These are phyloP conservation scores for Yarrowia phangngaensis DNA, from an alignment of 805 yeast species.

Conservation along the genomic window DNA sequence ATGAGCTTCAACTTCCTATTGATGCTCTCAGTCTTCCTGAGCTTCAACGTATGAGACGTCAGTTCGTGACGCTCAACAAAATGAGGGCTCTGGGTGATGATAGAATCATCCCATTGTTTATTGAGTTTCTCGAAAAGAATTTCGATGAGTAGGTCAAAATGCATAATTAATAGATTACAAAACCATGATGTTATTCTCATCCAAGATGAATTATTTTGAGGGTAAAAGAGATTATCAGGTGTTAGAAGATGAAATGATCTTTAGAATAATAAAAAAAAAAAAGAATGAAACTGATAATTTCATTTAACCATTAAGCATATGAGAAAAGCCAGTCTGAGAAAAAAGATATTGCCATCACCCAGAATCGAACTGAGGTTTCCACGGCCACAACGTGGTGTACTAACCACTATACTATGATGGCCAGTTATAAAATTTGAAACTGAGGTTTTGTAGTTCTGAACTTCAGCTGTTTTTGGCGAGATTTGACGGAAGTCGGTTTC, in stretches of 20 bases:
- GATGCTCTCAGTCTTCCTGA: slow-evolving; percentile 64
- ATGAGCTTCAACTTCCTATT: slow-evolving; percentile 59
- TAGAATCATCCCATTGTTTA: slow-evolving; percentile 67
- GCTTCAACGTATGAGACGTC: slow-evolving; percentile 76
- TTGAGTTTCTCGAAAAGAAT: slow-evolving; percentile 69
- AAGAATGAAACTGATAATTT: not conserved
- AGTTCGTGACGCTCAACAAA: slow-evolving; percentile 75
- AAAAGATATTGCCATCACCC: slow-evolving; percentile 40
- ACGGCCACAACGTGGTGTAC: slow-evolving; percentile 45
- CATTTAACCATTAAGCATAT: not conserved
- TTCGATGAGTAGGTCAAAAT: slow-evolving; percentile 39
- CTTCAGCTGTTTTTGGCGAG: no score
- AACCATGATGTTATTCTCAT: not conserved
- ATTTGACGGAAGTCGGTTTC: no score
- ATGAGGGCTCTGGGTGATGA: slow-evolving; percentile 68
- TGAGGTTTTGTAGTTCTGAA: not conserved
- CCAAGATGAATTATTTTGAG: not conserved
- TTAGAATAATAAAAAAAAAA: not conserved
- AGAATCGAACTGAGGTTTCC: slow-evolving; percentile 45
- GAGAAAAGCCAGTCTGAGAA: not conserved
- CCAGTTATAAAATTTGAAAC: slow-evolving; percentile 21
- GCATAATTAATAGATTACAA: not conserved
- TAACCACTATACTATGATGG: slow-evolving; percentile 45
- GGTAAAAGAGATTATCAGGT: not conserved
- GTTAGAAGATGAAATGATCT: not conserved